phyloP scores from a whole-genome alignment of 805 yeast genomes.

The Kluyveromyces aestuarii region DNA sequence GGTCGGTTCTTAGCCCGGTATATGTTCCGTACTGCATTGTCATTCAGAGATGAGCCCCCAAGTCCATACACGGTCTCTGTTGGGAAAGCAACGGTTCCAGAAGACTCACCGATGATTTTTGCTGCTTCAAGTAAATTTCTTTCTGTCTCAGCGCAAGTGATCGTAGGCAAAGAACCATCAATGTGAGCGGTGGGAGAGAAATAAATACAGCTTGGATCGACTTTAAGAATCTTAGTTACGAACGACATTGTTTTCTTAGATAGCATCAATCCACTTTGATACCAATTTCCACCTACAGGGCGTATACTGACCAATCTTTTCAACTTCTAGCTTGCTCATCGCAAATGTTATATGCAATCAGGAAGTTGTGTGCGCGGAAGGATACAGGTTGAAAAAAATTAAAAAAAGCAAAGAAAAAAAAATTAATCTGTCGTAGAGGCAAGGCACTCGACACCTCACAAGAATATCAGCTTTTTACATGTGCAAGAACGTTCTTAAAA shows the following conservation, averaged over 20 bases:
- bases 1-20: conserved; percentile 90
- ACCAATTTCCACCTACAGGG: background rate
- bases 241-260: conserved; percentile 10
- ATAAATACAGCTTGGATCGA: conserved; percentile 41
- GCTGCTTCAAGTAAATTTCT: conserved; percentile 52
- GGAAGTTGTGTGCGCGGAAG: no score
- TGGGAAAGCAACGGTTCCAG: conserved; percentile 80
- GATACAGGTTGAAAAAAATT: background rate
- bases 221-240: conserved; percentile 42
- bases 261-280: background rate
- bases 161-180: conserved; percentile 33
- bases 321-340: background rate
- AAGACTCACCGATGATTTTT: conserved; percentile 36
- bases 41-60: conserved; percentile 77
- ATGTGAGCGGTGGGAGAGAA: conserved; percentile 33
- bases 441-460: background rate
- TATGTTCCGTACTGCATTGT: conserved; percentile 64
- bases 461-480: background rate
- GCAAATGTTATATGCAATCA: background rate
- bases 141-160: conserved; percentile 46
- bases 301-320: no score
- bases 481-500: no score
- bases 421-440: background rate
- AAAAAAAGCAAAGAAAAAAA: background rate
- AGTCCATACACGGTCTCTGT: conserved; percentile 96